Evolutionary conservation across 228 moss, liverwort and hornwort genomes (phyloP), one percentile per base, ranked within the genome.

Genomic region (Sphagnum magellanicum): DNA sequence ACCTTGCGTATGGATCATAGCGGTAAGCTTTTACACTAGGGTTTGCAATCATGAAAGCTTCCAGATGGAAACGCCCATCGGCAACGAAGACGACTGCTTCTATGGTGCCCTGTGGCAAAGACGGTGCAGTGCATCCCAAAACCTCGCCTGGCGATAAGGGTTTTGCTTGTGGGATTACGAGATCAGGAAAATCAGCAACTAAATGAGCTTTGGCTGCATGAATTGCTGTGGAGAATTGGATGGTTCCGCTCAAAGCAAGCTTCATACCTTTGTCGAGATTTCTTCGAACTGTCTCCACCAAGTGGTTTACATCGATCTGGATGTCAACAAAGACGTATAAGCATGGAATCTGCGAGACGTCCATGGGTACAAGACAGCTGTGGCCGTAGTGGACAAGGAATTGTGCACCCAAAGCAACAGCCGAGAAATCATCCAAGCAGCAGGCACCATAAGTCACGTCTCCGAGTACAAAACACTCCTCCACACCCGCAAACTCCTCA

Each of bases 371-470:
- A 50, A 97, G 77, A 73, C 97, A 97, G 70, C 97, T 97, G 55
- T 97, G 97, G 3, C 87, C 97, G 52, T 97, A 97, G 63, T 97
- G 97, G 16, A 97, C 93, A 52, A 97, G 67, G 67, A 97, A 97
- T 51, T 93, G 86, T 5, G 91, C 97, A 16, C 93, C 90, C 4
- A 97, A 81, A 4, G 97, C 93, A 6, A 76, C 75, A 5, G 97
- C 93, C 32, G 97, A 97, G 71, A 88, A 97, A 70, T 97, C 97
- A 61, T 97, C 97, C 77, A 97, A 84, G 63, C 97, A 97, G 68
- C 97, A 97, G 4, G 97, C 97, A 2, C 97, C 97, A 10, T 97
- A 97, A 0, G 97, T 97, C 59, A 97, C 97, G 67, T 97, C 97
- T 17, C 97, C 97, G 13, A 93, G 87, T 62, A 97, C 93, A 46